A percentile compares a stretch with the other conserved stretches of the same genome.
Evolutionary conservation across 768 basidiomycete genomes (phyloP).

Genomic region (Mycena haematopus): DNA sequence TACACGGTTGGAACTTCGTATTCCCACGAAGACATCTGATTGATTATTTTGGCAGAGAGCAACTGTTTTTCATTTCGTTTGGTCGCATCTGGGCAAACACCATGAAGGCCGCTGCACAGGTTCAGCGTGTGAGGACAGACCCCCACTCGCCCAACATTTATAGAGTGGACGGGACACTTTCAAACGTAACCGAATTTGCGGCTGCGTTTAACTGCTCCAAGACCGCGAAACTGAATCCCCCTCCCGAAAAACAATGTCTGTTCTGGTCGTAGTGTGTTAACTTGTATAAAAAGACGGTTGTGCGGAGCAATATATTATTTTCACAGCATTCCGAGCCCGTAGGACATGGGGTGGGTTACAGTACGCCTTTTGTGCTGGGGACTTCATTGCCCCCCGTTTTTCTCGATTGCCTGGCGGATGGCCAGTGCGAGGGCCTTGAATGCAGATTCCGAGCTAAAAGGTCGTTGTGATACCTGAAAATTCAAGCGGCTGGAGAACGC

Average conservation of each 20-base stretch:
- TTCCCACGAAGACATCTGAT: not conserved
- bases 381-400: conserved; percentile 89
- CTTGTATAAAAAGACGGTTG: conserved; percentile 20
- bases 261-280: conserved; percentile 69
- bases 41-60: conserved; percentile 60
- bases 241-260: conserved; percentile 74
- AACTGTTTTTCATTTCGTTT: conserved; percentile 93
- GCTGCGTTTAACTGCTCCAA: conserved; percentile 83
- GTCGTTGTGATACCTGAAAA: conserved; percentile 57
- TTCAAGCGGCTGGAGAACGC: conserved; percentile 33
- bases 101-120: conserved; percentile 78
- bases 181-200: conserved; percentile 88
- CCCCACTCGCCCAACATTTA: conserved; percentile 85
- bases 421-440: conserved; percentile 98
- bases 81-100: conserved; percentile 87
- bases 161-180: conserved; percentile 86
- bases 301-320: conserved; percentile 15
- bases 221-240: conserved; percentile 85
- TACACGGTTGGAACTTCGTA: conserved; percentile 61
- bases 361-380: conserved; percentile 96
- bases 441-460: conserved; percentile 95
- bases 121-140: conserved; percentile 83
- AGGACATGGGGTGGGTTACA: conserved; percentile 42
- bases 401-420: conserved; percentile 92
- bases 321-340: not conserved